Conservation (phyloP, 345 rosid genomes). For the Gossypium rotundifolium region DNA sequence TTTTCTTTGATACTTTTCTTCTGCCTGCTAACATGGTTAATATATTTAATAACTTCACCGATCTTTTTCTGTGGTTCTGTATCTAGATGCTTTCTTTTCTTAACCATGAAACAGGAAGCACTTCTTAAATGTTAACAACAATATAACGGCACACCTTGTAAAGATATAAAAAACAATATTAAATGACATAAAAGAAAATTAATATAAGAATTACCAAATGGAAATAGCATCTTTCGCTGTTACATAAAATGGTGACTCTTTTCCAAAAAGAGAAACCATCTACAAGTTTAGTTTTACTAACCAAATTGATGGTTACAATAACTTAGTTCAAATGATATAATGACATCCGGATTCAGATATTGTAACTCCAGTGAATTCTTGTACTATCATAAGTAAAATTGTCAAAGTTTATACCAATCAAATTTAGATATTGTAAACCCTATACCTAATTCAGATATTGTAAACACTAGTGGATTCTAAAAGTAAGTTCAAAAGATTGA, state of each 20-base stretch:
- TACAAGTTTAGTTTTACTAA: not conserved
- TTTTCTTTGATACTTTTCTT: not conserved
- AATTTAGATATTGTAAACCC: not conserved
- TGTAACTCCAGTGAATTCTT: too few species aligned
- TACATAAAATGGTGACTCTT: not conserved
- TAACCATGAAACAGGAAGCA: not conserved
- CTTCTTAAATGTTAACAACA: not conserved
- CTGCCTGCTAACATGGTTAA: not conserved
- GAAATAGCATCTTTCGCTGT: not conserved
- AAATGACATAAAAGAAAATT: not conserved
- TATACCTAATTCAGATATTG: not conserved
- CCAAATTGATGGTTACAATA: not conserved
- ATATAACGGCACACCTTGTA: not conserved
- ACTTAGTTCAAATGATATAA: not conserved
- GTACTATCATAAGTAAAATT: not conserved
- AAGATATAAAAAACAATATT: not conserved
- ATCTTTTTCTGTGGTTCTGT: not conserved
- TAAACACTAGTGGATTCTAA: not conserved
- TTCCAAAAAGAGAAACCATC: not conserved
- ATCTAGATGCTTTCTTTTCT: not conserved
- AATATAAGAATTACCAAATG: not conserved
- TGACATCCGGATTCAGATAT: too few species aligned
- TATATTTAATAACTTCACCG: not conserved
- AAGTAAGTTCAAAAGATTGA: not conserved
- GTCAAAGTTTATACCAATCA: not conserved